Evolutionary conservation across 768 basidiomycete genomes (phyloP), one percentile per base, ranked within the genome.

Genomic region (Phaffia tasmanica): DNA sequence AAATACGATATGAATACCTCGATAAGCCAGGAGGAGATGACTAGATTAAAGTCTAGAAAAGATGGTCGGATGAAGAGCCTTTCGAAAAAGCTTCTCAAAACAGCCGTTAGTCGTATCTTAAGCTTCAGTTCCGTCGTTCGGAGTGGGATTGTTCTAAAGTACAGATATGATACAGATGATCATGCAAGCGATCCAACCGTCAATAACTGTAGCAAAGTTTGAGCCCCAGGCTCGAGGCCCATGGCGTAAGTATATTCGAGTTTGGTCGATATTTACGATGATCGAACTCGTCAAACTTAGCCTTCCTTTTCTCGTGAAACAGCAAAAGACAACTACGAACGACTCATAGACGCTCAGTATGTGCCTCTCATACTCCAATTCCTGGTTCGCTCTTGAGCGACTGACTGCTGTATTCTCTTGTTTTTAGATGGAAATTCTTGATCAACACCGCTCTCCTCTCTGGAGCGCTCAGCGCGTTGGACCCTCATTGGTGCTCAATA

Each of bases 321-420:
- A 84, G 84, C 83, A 2, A 71, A 74, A 42, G 75, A 79, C 27
- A 78, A 81, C 64, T 84, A 84, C 68, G 72, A 72, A 42, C 73
- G 74, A 23, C 70, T 84, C 5, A 69, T 79, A 21, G 74, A 76
- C 27, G 69, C 79, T 0, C 77, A 83, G 72, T 66, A 71, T 9
- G 79, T 81, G 35, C 77, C 83, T 73, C 67, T 81, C 19, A 65
- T 72, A 1, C 73, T 73, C 55, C 72, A 81, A n/a, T 73, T 76
- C 0, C 77, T 78, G 74, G 80, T 11, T 79, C 47, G 16, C 71
- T 71, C 14, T 1, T 18, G 6, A 42, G 50, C 25, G 59, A 32
- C 8, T 29, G 54, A 23, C 19, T 25, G 19, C 35, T 53, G 35
- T 11, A 5, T 29, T 51, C 57, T 54, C 21, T 16, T 68, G 42